Evolutionary conservation across 2,329 filamentous ascomycete species (phyloP).

Genomic region (Phaeosphaeriaceae sp.): DNA sequence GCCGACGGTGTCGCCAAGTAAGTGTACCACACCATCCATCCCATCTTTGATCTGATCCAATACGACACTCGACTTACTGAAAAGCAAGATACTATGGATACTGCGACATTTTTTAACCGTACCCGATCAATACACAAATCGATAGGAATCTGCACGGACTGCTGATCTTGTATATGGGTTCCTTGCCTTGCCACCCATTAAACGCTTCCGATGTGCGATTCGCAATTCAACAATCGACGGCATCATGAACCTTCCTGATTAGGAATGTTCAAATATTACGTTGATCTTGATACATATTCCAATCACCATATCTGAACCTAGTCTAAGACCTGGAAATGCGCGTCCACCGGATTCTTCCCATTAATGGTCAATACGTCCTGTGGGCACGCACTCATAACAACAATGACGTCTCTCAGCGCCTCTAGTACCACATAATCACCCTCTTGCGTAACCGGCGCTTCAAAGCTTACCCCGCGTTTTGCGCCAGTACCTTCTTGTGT

Average conservation of each 20-base stretch:
- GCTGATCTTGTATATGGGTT: too few species aligned
- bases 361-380: constrained; percentile 55
- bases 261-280: not conserved
- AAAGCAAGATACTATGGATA: too few species aligned
- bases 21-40: not conserved
- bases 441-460: constrained; percentile 47
- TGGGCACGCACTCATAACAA: constrained; percentile 57
- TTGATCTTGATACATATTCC: not conserved
- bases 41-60: too few species aligned
- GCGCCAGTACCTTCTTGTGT: constrained; percentile 47
- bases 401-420: constrained; percentile 54
- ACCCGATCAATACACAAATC: too few species aligned
- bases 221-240: not conserved
- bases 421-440: constrained; percentile 54
- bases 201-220: too few species aligned
- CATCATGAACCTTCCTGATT: not conserved
- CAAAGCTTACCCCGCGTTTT: constrained; percentile 46
- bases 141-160: too few species aligned
- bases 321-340: constrained; percentile 47
- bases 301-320: not conserved
- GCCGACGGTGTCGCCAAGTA: not conserved
- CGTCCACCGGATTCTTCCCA: constrained; percentile 51
- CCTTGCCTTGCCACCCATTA: too few species aligned
- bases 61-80: too few species aligned
- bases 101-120: too few species aligned